A percentile compares a stretch with the other conserved stretches of the same genome.
Conservation (phyloP, 768 basidiomycete genomes). For the Serendipita sp. region DNA sequence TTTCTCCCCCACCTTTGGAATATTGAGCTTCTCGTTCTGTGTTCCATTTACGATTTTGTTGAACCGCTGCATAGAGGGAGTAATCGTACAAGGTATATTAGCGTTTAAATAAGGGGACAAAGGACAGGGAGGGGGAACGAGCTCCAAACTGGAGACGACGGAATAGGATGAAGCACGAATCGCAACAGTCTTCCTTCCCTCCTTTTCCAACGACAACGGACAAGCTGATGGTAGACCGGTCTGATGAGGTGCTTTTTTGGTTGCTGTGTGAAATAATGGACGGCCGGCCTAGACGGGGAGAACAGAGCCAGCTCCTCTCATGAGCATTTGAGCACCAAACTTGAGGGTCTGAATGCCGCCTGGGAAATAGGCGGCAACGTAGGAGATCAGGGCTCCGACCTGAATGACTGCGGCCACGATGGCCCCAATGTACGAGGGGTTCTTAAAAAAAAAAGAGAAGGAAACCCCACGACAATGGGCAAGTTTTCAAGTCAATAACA, state of each 20-base stretch:
- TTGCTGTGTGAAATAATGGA: too few species aligned
- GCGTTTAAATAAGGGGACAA: not conserved
- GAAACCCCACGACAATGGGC: conserved; percentile 4
- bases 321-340: conserved; percentile 61
- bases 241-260: not conserved
- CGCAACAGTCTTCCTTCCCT: too few species aligned
- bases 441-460: conserved; percentile 26
- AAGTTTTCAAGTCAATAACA: not conserved
- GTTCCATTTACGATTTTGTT: not conserved
- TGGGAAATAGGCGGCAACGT: conserved; percentile 91
- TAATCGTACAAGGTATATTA: not conserved
- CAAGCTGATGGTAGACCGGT: not conserved
- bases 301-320: conserved; percentile 71
- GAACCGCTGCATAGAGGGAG: not conserved
- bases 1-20: too few species aligned
- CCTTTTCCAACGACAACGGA: too few species aligned
- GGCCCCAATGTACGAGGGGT: conserved; percentile 74
- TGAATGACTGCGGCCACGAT: conserved; percentile 70
- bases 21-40: too few species aligned
- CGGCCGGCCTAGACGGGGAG: conserved; percentile 66
- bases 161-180: too few species aligned
- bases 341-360: conserved; percentile 63
- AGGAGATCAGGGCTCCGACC: conserved; percentile 72
- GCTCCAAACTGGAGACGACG: too few species aligned
- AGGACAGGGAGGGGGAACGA: not conserved